phyloP scores from a whole-genome alignment of 768 basidiomycete genomes.

The Panus rudis region DNA sequence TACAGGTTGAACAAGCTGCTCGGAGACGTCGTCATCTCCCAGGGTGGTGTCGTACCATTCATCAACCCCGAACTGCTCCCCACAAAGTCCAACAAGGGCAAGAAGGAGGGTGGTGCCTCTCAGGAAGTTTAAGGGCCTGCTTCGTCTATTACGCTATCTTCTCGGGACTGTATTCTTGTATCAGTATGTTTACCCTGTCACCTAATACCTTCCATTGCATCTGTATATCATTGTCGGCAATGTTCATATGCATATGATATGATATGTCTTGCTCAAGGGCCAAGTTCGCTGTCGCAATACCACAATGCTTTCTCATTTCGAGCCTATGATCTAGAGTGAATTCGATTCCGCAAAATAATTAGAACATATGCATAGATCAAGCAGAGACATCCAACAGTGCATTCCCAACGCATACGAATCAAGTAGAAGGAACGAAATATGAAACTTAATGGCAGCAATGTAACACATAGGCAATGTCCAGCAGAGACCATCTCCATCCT shows the following conservation, averaged over 20 bases:
- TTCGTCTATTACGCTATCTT: neutral
- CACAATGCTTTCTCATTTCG: too few relatives aligned
- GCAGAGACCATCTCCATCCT: neutral
- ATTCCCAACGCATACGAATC: too few relatives aligned
- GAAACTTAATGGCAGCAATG: too few relatives aligned
- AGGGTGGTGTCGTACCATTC: constrained; percentile 69
- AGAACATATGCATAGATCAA: neutral
- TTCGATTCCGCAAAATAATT: neutral
- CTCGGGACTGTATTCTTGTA: constrained; percentile 1
- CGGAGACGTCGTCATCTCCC: constrained; percentile 60
- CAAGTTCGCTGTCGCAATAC: too few relatives aligned
- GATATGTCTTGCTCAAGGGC: too few relatives aligned
- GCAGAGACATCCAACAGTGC: neutral
- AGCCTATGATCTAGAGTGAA: too few relatives aligned
- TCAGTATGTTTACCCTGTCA: neutral
- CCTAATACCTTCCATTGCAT: neutral
- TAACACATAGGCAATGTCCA: too few relatives aligned
- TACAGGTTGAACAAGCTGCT: constrained; percentile 49
- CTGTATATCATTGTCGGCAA: too few relatives aligned
- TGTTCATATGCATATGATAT: too few relatives aligned
- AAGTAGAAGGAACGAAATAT: too few relatives aligned
- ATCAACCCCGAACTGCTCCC: constrained; percentile 46
- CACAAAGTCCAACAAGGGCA: constrained; percentile 39
- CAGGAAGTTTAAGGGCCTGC: constrained; percentile 34
- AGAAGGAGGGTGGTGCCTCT: constrained; percentile 40